Percentiles rank a stretch among this genome's conserved stretches.
Conservation (phyloP, 176 grass and related monocot species). For the Lolium perenne region DNA sequence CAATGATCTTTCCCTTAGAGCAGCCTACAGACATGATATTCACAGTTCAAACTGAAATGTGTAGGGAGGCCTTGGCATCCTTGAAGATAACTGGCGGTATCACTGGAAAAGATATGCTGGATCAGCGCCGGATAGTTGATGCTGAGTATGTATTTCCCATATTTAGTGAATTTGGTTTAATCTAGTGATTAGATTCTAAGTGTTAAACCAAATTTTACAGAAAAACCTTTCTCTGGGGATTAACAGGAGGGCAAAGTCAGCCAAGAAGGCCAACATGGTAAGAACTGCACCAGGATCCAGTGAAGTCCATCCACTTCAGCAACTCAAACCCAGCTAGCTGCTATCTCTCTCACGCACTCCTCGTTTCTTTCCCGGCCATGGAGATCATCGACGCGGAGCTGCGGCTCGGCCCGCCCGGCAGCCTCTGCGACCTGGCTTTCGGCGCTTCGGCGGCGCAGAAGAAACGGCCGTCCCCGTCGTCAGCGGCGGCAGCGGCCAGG, state of each 20-base stretch:
- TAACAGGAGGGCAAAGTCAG: too few relatives aligned
- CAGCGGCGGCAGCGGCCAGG: slow-evolving; percentile 1
- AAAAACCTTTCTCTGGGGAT: too few relatives aligned
- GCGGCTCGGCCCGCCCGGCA: slow-evolving; percentile 56
- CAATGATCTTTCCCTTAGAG: not conserved
- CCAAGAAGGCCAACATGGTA: too few relatives aligned
- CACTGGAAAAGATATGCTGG: not conserved
- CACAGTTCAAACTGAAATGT: slow-evolving; percentile 7
- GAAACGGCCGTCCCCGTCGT: slow-evolving; percentile 24
- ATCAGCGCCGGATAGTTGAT: not conserved
- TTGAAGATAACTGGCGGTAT: slow-evolving; percentile 34
- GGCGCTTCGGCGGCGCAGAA: not conserved
- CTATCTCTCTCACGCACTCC: slow-evolving; percentile 8
- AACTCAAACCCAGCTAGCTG: too few relatives aligned
- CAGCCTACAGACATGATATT: not conserved
- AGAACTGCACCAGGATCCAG: too few relatives aligned
- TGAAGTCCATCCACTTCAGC: too few relatives aligned
- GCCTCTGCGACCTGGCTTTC: not conserved
- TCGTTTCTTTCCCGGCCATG: slow-evolving; percentile 7
- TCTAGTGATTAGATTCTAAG: too few relatives aligned
- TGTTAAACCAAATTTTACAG: too few relatives aligned
- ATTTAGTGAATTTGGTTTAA: too few relatives aligned
- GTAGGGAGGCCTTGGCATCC: slow-evolving; percentile 48
- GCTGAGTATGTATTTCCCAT: not conserved
- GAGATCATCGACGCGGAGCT: slow-evolving; percentile 68